These are phyloP conservation scores for Mycena floridula DNA, from an alignment of 768 basidiomycete species.

Conservation along the genomic window DNA sequence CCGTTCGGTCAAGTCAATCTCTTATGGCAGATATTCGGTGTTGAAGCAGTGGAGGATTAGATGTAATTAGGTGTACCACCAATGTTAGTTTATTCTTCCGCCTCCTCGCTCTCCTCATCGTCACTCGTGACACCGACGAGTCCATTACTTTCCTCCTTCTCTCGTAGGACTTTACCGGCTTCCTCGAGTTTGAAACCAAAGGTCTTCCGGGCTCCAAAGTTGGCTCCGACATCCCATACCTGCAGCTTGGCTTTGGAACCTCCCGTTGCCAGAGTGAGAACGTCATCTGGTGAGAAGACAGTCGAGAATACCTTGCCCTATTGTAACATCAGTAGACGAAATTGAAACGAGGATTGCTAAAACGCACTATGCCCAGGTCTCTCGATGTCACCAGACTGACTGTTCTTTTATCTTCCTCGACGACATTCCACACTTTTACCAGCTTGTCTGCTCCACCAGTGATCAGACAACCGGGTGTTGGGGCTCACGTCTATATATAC, in stretches of 20 bases:
- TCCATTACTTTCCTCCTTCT: conserved; percentile 56
- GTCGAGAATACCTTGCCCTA: conserved; percentile 97
- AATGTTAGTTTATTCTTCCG: too few species aligned
- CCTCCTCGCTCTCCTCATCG: conserved; percentile 39
- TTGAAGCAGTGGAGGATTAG: too few species aligned
- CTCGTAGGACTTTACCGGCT: conserved; percentile 62
- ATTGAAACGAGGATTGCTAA: conserved; percentile 1
- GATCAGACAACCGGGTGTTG: conserved; percentile 83
- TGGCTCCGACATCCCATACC: conserved; percentile 91
- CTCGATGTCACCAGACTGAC: conserved; percentile 82
- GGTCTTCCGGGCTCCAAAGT: conserved; percentile 73
- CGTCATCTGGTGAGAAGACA: conserved; percentile 89
- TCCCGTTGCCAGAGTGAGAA: conserved; percentile 88
- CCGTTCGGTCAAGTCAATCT: conserved; percentile 76
- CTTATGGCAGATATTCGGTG: conserved; percentile 73
- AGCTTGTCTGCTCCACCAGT: conserved; percentile 98
- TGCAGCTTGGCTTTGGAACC: conserved; percentile 93
- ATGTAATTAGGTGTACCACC: too few species aligned
- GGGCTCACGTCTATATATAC: conserved; percentile 90
- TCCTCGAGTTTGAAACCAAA: conserved; percentile 74
- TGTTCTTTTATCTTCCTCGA: conserved; percentile 54
- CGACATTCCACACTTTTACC: conserved; percentile 94
- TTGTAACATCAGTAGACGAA: conserved; percentile 3
- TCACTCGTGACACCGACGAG: conserved; percentile 68
- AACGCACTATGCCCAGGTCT: conserved; percentile 83